Conservation (phyloP, 306 rosid genomes). For the Fragaria vesca region DNA sequence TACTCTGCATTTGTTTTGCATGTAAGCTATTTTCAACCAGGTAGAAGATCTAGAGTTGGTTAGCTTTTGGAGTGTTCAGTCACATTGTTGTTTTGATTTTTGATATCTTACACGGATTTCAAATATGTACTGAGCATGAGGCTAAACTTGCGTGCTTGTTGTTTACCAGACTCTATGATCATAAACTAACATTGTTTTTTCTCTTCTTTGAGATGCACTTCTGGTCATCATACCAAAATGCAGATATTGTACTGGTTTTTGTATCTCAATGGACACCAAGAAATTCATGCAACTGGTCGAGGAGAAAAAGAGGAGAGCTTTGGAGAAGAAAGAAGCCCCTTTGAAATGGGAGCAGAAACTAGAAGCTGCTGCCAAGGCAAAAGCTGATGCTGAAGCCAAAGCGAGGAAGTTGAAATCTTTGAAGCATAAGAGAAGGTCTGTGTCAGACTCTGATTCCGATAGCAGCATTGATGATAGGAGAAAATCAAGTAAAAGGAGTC, state of each 20-base stretch:
- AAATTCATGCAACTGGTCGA: slow-evolving; percentile 86
- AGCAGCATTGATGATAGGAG: slow-evolving; percentile 44
- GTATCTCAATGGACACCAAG: slow-evolving; percentile 70
- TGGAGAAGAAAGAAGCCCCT: slow-evolving; percentile 97
- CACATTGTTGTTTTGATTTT: background rate
- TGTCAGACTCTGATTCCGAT: slow-evolving; percentile 43
- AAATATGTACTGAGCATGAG: background rate
- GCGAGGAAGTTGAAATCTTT: slow-evolving; percentile 59
- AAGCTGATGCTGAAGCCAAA: slow-evolving; percentile 73
- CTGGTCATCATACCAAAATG: slow-evolving; percentile 75
- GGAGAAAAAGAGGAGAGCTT: slow-evolving; percentile 79
- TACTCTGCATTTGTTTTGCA: background rate
- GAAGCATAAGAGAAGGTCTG: slow-evolving; percentile 61
- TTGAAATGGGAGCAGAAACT: slow-evolving; percentile 93
- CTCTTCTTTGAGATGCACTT: slow-evolving; percentile 99
- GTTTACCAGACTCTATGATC: slow-evolving; percentile 23
- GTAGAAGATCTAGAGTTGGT: background rate
- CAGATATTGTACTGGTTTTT: slow-evolving; percentile 76
- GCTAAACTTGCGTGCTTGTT: background rate
- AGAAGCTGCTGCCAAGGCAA: slow-evolving; percentile 78
- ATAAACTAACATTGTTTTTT: slow-evolving; percentile 84
- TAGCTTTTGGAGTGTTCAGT: background rate
- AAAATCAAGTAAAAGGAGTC: slow-evolving; percentile 51
- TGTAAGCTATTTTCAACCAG: too few relatives aligned
- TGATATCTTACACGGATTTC: background rate